Percentiles rank a stretch among this genome's conserved stretches.
Conservation (phyloP, 2,329 filamentous ascomycete genomes). For the Cadophora luteo-olivacea region DNA sequence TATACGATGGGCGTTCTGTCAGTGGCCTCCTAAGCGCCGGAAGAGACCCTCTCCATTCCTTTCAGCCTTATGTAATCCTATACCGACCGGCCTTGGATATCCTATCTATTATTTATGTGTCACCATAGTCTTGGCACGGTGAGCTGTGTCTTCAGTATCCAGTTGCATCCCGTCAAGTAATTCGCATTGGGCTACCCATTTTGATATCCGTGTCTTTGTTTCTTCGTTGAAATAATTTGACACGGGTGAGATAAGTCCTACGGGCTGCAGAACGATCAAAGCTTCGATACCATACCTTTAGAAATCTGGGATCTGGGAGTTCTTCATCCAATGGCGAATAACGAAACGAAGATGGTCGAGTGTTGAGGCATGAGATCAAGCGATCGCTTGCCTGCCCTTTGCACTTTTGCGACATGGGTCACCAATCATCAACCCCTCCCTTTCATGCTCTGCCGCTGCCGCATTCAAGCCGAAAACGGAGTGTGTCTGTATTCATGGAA, state of each 20-base stretch:
- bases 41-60: conserved; percentile 3
- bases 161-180: neutral
- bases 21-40: conserved; percentile 9
- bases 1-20: neutral
- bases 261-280: conserved; percentile 13
- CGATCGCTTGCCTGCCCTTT: conserved; percentile 15
- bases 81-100: neutral
- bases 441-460: neutral
- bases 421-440: neutral
- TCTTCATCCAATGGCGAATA: neutral
- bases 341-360: neutral
- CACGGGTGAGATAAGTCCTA: conserved; percentile 1
- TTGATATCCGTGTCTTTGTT: neutral
- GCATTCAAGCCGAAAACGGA: conserved; percentile 7
- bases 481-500: neutral
- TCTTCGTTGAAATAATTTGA: neutral
- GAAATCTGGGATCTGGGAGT: conserved; percentile 7
- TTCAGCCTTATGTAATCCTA: conserved; percentile 15
- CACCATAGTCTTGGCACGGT: neutral
- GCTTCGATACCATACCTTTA: conserved; percentile 2
- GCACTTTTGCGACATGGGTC: conserved; percentile 18
- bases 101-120: conserved; percentile 8
- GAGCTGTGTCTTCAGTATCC: conserved; percentile 1
- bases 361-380: neutral
- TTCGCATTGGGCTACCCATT: conserved; percentile 2